Conservation (phyloP, 1,139 yeast species). For the Schwanniomyces etchellsii region DNA sequence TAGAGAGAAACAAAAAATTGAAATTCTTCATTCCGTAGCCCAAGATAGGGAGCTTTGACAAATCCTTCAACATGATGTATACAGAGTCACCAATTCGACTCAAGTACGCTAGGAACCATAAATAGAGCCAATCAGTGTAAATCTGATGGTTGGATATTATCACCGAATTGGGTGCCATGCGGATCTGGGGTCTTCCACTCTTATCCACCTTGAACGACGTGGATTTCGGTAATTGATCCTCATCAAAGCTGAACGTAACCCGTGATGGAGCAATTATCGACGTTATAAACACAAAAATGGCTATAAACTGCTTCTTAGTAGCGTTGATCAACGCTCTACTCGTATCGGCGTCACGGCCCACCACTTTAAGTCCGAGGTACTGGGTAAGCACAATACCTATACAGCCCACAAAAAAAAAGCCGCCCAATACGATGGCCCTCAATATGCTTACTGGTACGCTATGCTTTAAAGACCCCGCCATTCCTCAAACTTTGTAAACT, state of each 20-base stretch:
- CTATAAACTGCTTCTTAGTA: constrained; percentile 49
- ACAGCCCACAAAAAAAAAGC: constrained; percentile 39
- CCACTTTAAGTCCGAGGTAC: constrained; percentile 23
- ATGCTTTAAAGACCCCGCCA: constrained; percentile 7
- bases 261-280: constrained; percentile 36
- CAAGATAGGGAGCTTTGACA: constrained; percentile 66
- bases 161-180: constrained; percentile 48
- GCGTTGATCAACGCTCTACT: constrained; percentile 33
- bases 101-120: constrained; percentile 85
- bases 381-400: constrained; percentile 42
- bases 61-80: constrained; percentile 75
- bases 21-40: constrained; percentile 87
- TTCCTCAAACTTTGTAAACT: too few relatives aligned
- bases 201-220: constrained; percentile 15
- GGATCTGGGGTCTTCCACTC: constrained; percentile 23
- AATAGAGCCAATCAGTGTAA: constrained; percentile 88
- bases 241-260: constrained; percentile 37
- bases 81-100: constrained; percentile 59
- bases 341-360: constrained; percentile 18
- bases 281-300: constrained; percentile 39
- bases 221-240: constrained; percentile 13
- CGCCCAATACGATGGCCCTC: constrained; percentile 26
- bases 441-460: constrained; percentile 14
- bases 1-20: constrained; percentile 70
- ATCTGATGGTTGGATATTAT: constrained; percentile 85